Evolutionary conservation across 2,329 filamentous ascomycete species (phyloP).

Genomic region (Aspergillus pseudotamarii): DNA sequence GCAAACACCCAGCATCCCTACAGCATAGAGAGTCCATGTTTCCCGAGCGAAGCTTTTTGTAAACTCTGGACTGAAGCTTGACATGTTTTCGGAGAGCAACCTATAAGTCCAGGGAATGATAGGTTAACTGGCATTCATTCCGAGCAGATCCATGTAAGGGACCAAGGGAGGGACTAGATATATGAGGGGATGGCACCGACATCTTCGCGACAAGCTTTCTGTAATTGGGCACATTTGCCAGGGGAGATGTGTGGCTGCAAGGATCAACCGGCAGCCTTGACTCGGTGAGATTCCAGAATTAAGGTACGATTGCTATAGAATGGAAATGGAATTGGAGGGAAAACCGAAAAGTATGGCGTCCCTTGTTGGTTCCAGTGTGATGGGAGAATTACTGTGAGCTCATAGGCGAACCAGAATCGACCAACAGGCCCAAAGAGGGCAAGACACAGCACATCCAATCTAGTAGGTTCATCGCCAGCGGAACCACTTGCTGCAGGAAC

Average conservation of each 20-base stretch:
- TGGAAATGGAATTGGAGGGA: neutral
- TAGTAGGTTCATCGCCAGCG: neutral
- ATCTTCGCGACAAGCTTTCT: constrained; percentile 1
- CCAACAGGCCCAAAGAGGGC: neutral
- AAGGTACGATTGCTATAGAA: neutral
- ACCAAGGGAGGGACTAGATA: neutral
- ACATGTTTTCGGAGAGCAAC: constrained; percentile 30
- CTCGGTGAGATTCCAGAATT: neutral
- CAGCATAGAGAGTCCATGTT: constrained; percentile 46
- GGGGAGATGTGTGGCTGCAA: neutral
- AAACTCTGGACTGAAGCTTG: constrained; percentile 32
- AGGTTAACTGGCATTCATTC: constrained; percentile 13
- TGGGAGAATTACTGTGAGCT: neutral
- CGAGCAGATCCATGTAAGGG: constrained; percentile 1
- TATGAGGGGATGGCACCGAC: constrained; percentile 4
- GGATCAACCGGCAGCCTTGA: neutral
- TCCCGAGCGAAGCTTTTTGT: constrained; percentile 34
- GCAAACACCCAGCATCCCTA: constrained; percentile 40
- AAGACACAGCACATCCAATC: neutral
- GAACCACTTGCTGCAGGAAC: neutral
- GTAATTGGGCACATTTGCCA: neutral
- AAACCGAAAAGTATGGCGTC: neutral
- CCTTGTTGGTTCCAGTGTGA: neutral
- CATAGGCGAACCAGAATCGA: neutral
- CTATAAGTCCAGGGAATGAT: constrained; percentile 16